phyloP scores from a whole-genome alignment of 208 protist genomes.

The Tritrichomonas musculus region DNA sequence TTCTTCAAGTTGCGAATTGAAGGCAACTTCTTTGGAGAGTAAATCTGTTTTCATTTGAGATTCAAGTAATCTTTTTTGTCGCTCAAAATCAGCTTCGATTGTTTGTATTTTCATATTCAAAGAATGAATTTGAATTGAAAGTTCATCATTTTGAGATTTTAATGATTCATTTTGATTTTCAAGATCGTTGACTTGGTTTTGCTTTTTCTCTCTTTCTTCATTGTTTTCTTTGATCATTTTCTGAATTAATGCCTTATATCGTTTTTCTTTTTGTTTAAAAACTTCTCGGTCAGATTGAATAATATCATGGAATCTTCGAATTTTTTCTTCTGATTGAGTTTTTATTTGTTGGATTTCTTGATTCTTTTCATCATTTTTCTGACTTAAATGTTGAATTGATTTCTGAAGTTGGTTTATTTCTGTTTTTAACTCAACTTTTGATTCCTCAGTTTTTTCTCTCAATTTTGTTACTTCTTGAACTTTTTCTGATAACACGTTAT shows the following conservation, averaged over 20 bases:
- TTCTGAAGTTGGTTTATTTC: neutral
- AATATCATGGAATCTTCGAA: neutral
- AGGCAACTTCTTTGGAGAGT: too few relatives aligned
- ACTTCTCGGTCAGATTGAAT: neutral
- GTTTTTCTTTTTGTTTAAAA: neutral
- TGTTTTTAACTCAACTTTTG: neutral
- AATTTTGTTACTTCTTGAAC: neutral
- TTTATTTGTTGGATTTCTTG: neutral
- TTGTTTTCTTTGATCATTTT: neutral
- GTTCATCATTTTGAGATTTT: neutral
- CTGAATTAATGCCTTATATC: neutral
- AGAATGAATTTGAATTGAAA: neutral
- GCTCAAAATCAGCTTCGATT: neutral
- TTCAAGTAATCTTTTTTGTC: neutral
- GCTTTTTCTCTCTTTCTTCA: too few relatives aligned
- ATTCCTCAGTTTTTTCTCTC: neutral
- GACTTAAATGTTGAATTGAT: neutral
- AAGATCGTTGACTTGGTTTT: neutral
- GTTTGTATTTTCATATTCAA: neutral
- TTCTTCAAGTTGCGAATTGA: neutral
- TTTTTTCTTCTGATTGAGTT: neutral
- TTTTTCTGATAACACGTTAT: neutral
- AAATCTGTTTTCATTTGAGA: neutral
- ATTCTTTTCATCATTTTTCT: neutral
- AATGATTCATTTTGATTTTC: neutral